phyloP scores from a whole-genome alignment of 331 rosid genomes.

The Acacia pycnantha region DNA sequence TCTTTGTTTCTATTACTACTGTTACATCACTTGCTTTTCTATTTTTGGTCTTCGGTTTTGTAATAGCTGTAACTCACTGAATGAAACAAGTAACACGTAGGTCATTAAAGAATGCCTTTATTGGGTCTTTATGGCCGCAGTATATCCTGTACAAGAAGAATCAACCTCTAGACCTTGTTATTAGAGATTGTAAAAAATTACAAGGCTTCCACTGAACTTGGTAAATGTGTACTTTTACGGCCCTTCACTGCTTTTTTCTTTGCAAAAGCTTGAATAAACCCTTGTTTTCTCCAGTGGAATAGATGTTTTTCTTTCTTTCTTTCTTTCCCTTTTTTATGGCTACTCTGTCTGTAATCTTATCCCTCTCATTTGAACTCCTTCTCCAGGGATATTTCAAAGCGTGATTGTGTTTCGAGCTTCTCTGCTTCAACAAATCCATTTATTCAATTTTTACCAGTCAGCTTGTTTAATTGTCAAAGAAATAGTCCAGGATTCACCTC shows the following conservation, averaged over 20 bases:
- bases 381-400: slow-evolving; percentile 74
- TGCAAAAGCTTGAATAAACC: slow-evolving; percentile 6
- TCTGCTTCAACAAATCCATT: slow-evolving; percentile 51
- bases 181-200: background rate
- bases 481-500: slow-evolving; percentile 36
- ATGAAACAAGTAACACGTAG: slow-evolving; percentile 9
- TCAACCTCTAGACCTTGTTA: background rate
- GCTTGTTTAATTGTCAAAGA: slow-evolving; percentile 54
- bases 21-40: background rate
- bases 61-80: background rate
- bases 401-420: slow-evolving; percentile 58
- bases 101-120: background rate
- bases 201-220: background rate
- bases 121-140: background rate
- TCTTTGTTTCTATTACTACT: slow-evolving; percentile 5
- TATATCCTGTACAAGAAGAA: slow-evolving; percentile 2
- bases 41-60: background rate
- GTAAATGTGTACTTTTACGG: background rate
- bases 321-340: background rate
- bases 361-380: slow-evolving; percentile 14
- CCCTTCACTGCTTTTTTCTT: background rate
- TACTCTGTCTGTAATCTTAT: slow-evolving; percentile 20
- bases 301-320: background rate
- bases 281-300: background rate
- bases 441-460: slow-evolving; percentile 61